Conservation (phyloP, 306 rosid species). For the Cicer yamashitae region DNA sequence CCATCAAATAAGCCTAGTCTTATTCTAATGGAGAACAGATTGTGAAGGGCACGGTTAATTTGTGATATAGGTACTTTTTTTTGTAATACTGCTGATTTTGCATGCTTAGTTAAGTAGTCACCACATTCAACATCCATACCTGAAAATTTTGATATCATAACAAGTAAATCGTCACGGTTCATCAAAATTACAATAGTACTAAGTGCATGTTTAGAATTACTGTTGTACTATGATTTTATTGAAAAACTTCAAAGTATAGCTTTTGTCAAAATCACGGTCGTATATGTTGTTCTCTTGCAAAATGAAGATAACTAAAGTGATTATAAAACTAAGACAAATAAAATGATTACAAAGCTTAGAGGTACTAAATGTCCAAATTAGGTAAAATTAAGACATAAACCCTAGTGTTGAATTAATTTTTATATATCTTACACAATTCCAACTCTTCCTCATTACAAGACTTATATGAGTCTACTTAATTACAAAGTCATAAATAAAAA, state of each 20-base stretch:
- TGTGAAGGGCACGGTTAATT: slow-evolving; percentile 81
- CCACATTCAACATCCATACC: slow-evolving; percentile 97
- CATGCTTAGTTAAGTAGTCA: slow-evolving; percentile 55
- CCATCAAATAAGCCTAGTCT: slow-evolving; percentile 86
- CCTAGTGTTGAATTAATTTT: neutral
- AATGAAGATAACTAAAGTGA: neutral
- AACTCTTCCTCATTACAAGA: too few species aligned
- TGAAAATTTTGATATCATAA: slow-evolving; percentile 39
- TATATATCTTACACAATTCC: too few species aligned
- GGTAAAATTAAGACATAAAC: neutral
- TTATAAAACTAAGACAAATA: neutral
- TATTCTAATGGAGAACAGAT: slow-evolving; percentile 76
- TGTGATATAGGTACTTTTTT: slow-evolving; percentile 53
- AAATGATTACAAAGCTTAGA: neutral
- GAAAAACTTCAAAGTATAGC: too few species aligned
- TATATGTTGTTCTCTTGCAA: neutral
- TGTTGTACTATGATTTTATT: too few species aligned
- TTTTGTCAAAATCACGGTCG: too few species aligned
- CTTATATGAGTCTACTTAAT: too few species aligned
- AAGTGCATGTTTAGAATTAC: too few species aligned
- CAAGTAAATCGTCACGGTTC: neutral
- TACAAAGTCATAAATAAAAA: too few species aligned
- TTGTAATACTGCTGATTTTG: slow-evolving; percentile 64
- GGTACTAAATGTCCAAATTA: neutral
- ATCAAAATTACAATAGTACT: slow-evolving; percentile 1